A percentile compares a stretch with the other conserved stretches of the same genome.
Evolutionary conservation across 768 basidiomycete genomes (phyloP).

Genomic region (Pleurotus salmoneostramineus): DNA sequence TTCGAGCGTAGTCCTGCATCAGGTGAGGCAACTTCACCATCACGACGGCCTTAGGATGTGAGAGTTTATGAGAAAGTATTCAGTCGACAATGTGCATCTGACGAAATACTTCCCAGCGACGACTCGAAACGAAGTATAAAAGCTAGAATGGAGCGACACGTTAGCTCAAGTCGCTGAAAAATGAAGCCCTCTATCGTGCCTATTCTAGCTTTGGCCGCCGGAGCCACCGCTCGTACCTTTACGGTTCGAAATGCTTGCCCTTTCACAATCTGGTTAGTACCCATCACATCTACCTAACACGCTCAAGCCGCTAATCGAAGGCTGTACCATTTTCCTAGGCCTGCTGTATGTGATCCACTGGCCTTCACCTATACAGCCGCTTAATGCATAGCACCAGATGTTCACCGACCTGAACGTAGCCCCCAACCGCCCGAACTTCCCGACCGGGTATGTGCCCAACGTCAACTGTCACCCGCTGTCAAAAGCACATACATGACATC

Average conservation of each 20-base stretch:
- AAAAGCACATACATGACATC: background rate
- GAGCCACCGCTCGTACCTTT: conserved; percentile 33
- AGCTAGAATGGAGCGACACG: background rate
- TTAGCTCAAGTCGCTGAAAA: background rate
- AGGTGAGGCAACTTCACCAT: background rate
- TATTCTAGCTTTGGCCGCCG: conserved; percentile 18
- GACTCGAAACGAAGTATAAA: background rate
- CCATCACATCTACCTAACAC: background rate
- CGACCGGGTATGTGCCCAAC: conserved; percentile 28
- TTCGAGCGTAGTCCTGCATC: background rate
- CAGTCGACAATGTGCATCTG: background rate
- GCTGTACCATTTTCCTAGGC: conserved; percentile 28
- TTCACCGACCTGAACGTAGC: conserved; percentile 43
- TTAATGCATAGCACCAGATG: conserved; percentile 18
- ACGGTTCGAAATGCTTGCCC: conserved; percentile 47
- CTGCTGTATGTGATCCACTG: conserved; percentile 27
- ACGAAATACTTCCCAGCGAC: background rate
- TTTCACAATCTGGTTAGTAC: conserved; percentile 60
- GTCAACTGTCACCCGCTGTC: background rate
- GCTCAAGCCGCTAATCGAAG: background rate
- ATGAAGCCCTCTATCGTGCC: conserved; percentile 6
- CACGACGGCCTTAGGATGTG: background rate
- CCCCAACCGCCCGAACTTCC: conserved; percentile 24
- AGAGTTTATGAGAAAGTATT: background rate
- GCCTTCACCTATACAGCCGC: background rate